Evolutionary conservation across 2,329 filamentous ascomycete genomes (phyloP).

Genomic region (Chrysosporium queenslandicum): DNA sequence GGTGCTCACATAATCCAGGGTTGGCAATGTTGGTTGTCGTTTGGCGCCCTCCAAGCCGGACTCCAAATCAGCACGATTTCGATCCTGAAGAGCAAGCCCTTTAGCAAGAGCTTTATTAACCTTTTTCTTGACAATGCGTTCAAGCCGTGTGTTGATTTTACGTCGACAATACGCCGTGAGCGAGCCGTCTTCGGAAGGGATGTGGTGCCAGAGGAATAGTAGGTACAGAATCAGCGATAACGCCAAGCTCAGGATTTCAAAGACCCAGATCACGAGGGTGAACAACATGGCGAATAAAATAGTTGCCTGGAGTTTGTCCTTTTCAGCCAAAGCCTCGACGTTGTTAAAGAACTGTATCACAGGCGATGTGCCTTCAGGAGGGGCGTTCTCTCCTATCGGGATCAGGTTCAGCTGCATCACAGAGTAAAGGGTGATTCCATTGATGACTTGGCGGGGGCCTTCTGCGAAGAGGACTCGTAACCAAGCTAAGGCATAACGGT

Average conservation of each 20-base stretch:
- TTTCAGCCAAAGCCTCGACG: slow-evolving; percentile 58
- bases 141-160: slow-evolving; percentile 79
- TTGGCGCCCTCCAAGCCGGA: slow-evolving; percentile 23
- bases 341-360: slow-evolving; percentile 75
- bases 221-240: slow-evolving; percentile 69
- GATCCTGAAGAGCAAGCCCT: slow-evolving; percentile 51
- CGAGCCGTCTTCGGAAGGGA: slow-evolving; percentile 69
- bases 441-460: slow-evolving; percentile 83
- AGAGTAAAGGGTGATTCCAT: slow-evolving; percentile 77
- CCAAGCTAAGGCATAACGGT: slow-evolving; percentile 53
- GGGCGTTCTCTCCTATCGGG: slow-evolving; percentile 46
- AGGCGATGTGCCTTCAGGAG: slow-evolving; percentile 49
- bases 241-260: slow-evolving; percentile 65
- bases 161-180: slow-evolving; percentile 78
- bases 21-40: slow-evolving; percentile 52
- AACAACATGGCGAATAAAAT: slow-evolving; percentile 88
- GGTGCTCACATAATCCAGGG: slow-evolving; percentile 31
- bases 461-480: slow-evolving; percentile 83
- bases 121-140: slow-evolving; percentile 73
- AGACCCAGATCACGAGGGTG: slow-evolving; percentile 78
- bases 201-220: slow-evolving; percentile 85
- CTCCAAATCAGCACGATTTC: slow-evolving; percentile 38
- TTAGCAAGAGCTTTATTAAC: slow-evolving; percentile 81
- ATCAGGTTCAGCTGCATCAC: slow-evolving; percentile 68
- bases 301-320: slow-evolving; percentile 67